Evolutionary conservation across 306 rosid genomes (phyloP), one percentile per base, ranked within the genome.

Genomic region (Medicago ruthenica): DNA sequence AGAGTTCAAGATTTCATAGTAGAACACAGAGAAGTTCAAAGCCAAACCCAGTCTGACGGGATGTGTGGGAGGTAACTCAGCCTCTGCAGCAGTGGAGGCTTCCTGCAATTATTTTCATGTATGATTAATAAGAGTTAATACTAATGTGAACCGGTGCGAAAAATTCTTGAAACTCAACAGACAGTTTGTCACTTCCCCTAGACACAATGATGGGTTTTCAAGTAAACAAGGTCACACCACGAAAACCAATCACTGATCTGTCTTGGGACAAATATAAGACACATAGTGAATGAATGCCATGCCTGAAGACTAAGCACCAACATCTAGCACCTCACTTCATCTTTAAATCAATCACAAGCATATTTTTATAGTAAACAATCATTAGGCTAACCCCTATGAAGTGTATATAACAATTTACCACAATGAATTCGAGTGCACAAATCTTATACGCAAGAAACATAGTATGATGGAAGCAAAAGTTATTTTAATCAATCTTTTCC

Each of bases 1-100:
- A 66, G 91, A 90, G 79, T 88, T 88, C 71, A 86, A 83, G 77
- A 90, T 90, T 70, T 90, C 96, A 69, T 87, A 90, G 84, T 88
- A 87, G 54, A 90, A 90, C 69, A 90, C 96, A 24, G 96, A 90
- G 73, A 82, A 88, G 83, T 90, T 88, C 80, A 88, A 78, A 50
- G 93, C 91, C 80, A 90, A 71, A 45, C 91, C 93, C 82, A 88
- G 75, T 74, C 96, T 83, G 54, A 87, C 83, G 27, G 91, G 90
- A 79, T 88, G 90, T 3, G 93, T 87, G 60, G 93, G 83, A 41
- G 93, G 69, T 78, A 88, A 74, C 75, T 87, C 90, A n/a, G 88
- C 60, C 72, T 83, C 86, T 37, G 91, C 89, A 42, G 79, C 54
- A 27, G 81, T 53, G 53, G 87, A 84, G 84, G 90, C 92, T 13